phyloP scores from a whole-genome alignment of 108 stramenopile genomes.

The Cyclotella choctawhatcheeana region DNA sequence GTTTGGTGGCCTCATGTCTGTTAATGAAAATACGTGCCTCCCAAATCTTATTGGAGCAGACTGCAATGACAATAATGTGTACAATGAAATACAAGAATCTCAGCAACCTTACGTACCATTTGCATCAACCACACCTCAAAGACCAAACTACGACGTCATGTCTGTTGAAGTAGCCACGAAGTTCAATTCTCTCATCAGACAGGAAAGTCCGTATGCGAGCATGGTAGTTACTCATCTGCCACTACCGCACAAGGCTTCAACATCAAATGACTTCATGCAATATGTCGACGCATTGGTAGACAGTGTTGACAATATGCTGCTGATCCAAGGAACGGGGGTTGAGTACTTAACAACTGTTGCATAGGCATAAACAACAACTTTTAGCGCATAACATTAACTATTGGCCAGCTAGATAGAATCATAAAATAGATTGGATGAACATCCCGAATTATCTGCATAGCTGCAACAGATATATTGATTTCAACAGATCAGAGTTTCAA shows the following conservation, averaged over 20 bases:
- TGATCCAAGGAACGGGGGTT: conserved; percentile 70
- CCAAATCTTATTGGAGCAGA: conserved; percentile 6
- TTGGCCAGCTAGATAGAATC: too few relatives aligned
- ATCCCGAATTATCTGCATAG: too few relatives aligned
- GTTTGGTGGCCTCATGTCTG: conserved; percentile 2
- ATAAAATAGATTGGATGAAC: too few relatives aligned
- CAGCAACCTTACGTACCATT: conserved; percentile 11
- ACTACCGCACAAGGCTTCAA: conserved; percentile 43
- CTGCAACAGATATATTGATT: too few relatives aligned
- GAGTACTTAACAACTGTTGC: conserved; percentile 77
- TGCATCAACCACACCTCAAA: background rate
- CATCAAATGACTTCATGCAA: conserved; percentile 51
- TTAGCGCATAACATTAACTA: too few relatives aligned
- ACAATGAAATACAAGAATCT: background rate
- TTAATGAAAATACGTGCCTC: conserved; percentile 9
- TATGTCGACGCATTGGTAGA: conserved; percentile 63
- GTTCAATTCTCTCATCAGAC: conserved; percentile 59
- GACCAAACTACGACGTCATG: background rate
- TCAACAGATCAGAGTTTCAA: too few relatives aligned
- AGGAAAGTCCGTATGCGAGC: conserved; percentile 49
- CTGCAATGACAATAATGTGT: background rate
- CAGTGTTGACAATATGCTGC: conserved; percentile 55
- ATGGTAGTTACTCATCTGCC: conserved; percentile 81
- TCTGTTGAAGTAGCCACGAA: conserved; percentile 40
- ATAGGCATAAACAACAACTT: conserved; percentile 10